Evolutionary conservation across 2,329 filamentous ascomycete genomes (phyloP).

Genomic region (Magnaporthiopsis poae): DNA sequence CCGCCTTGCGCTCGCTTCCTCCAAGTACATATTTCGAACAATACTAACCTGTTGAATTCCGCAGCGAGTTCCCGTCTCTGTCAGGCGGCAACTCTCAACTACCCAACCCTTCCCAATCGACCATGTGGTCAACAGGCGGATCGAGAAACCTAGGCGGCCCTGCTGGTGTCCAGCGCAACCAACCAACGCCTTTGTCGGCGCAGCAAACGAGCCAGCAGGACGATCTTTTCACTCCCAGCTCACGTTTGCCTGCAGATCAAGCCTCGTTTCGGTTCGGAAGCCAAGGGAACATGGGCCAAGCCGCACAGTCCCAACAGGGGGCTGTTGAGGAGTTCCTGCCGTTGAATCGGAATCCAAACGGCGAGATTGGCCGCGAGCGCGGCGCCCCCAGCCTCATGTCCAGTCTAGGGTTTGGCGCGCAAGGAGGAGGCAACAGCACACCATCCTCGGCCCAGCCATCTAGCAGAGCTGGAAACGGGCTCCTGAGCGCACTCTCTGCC

Average conservation of each 20-base stretch:
- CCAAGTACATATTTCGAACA: neutral
- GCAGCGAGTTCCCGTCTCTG: conserved; percentile 56
- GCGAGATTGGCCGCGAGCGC: conserved; percentile 49
- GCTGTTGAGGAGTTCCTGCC: conserved; percentile 54
- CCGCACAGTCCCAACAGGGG: conserved; percentile 37
- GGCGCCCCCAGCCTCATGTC: conserved; percentile 38
- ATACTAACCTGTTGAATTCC: neutral
- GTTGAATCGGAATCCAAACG: conserved; percentile 45
- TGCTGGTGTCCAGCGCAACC: conserved; percentile 35
- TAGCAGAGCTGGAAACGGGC: conserved; percentile 45
- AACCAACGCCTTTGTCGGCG: conserved; percentile 39
- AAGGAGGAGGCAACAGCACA: conserved; percentile 24
- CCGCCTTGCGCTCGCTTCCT: neutral
- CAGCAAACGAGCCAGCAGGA: conserved; percentile 41
- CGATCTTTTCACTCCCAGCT: conserved; percentile 30
- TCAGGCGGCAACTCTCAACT: conserved; percentile 53
- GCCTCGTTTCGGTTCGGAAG: conserved; percentile 45
- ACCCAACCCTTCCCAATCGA: conserved; percentile 36
- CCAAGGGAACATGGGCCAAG: conserved; percentile 31
- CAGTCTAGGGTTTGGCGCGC: conserved; percentile 43
- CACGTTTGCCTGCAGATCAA: conserved; percentile 30
- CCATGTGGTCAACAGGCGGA: conserved; percentile 45
- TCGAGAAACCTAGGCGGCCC: conserved; percentile 38
- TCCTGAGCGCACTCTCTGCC: conserved; percentile 55
- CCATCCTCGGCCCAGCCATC: conserved; percentile 28